Evolutionary conservation across 306 rosid genomes (phyloP), one percentile per base, ranked within the genome.

Genomic region (Vigna nakashimae): DNA sequence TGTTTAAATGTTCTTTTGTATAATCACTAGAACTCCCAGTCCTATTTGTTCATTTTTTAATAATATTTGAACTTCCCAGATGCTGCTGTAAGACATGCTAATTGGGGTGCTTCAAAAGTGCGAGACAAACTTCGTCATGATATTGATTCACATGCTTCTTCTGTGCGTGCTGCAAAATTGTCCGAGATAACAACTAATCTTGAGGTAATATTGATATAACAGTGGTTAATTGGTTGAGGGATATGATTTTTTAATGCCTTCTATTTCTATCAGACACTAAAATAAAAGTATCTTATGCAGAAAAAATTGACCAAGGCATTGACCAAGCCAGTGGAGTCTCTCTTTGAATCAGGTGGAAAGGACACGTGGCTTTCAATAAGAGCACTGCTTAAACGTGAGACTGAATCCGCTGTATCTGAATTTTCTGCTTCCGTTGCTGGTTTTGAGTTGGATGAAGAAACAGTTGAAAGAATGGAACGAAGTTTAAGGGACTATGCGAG

Each of bases 341-440:
- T 92, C 64, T 88, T 94, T 53, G 97, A 90, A 78, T 87, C 88
- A 8, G 93, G 91, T 82, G 88, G 84, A 70, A 88, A 82, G 9
- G 93, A 92, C 57, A 86, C 91, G 34, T 94, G 98, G 98, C 67
- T 85, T 51, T 87, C 87, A 69, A 86, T 94, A 74, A 87, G 97
- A 63, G 89, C 89, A 68, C 86, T 94, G 77, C 84, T 94, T 78
- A 86, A 77, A 74, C 90, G 65, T 52, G 97, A 90, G 84, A 88
- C 92, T 67, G 87, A 87, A 81, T 79, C 62, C 59, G 90, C 82
- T 60, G 78, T 87, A 60, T 75, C 87, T 16, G 86, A 84, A 75
- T 75, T 94, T 81, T 82, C 80, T 67, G 60, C 71, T 58, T 81
- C 81, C 8, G 45, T 92, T 72, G 75, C 79, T 82, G 93, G 93